phyloP scores from a whole-genome alignment of 1,139 yeast species.

The Blastobotrys illinoisensis region DNA sequence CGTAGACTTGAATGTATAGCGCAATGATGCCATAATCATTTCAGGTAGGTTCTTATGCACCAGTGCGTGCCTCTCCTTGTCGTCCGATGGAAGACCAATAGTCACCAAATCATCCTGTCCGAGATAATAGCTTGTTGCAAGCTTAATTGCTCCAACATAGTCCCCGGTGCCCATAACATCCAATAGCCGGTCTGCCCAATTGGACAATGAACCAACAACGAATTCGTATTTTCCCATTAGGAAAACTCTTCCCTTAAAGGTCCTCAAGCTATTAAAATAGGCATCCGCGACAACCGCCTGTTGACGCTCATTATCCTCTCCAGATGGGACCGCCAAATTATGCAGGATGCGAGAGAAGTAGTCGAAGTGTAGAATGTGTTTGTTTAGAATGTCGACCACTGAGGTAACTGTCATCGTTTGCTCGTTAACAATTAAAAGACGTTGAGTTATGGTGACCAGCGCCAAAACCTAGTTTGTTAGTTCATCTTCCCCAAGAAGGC shows the following conservation, averaged over 20 bases:
- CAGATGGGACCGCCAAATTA: conserved; percentile 20
- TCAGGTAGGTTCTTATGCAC: conserved; percentile 54
- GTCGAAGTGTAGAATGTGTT: conserved; percentile 41
- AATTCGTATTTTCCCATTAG: conserved; percentile 47
- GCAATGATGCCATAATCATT: conserved; percentile 49
- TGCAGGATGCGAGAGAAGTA: conserved; percentile 29
- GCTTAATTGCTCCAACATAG: conserved; percentile 50
- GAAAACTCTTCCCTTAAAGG: conserved; percentile 44
- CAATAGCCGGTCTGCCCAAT: conserved; percentile 68
- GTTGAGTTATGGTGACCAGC: conserved; percentile 46
- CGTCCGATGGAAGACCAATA: conserved; percentile 49
- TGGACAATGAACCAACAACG: conserved; percentile 52
- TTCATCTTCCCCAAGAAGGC: not conserved
- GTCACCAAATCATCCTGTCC: conserved; percentile 44
- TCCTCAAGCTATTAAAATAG: conserved; percentile 35
- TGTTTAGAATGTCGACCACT: conserved; percentile 41
- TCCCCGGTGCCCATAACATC: conserved; percentile 44
- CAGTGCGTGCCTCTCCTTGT: conserved; percentile 41
- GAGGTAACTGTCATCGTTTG: conserved; percentile 36
- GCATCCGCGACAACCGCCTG: conserved; percentile 33
- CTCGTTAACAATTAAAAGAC: conserved; percentile 41
- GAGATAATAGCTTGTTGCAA: conserved; percentile 50
- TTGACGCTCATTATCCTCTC: conserved; percentile 6
- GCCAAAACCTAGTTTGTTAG: conserved; percentile 36
- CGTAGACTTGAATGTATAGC: conserved; percentile 32